Conservation (phyloP, 2,329 filamentous ascomycete species). For the Pyrenochaeta sp. region DNA sequence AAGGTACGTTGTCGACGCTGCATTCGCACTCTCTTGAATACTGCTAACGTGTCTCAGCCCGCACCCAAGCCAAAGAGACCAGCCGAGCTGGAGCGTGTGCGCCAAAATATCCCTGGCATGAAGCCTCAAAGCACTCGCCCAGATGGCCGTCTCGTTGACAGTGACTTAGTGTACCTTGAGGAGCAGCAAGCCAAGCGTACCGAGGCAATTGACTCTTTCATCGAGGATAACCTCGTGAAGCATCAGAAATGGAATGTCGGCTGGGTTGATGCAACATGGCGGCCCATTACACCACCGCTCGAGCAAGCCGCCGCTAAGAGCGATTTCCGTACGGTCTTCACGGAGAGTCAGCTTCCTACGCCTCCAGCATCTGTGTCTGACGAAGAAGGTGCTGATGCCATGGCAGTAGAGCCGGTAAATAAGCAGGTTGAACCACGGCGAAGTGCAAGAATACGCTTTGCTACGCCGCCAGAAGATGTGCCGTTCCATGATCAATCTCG, state of each 20-base stretch:
- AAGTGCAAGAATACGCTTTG: conserved; percentile 47
- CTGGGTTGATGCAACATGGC: conserved; percentile 86
- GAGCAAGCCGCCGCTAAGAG: conserved; percentile 56
- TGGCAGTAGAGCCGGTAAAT: conserved; percentile 47
- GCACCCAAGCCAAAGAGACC: conserved; percentile 61
- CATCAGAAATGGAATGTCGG: conserved; percentile 92
- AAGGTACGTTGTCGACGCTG: conserved; percentile 69
- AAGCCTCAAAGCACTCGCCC: conserved; percentile 61
- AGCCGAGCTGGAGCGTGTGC: conserved; percentile 66
- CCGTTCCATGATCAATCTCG: conserved; percentile 62
- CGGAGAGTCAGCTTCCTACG: conserved; percentile 53
- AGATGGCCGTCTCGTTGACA: conserved; percentile 75
- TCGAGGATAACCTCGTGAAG: conserved; percentile 86
- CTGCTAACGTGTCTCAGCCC: conserved; percentile 38
- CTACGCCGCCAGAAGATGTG: conserved; percentile 49
- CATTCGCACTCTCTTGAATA: conserved; percentile 22
- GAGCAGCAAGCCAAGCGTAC: conserved; percentile 84
- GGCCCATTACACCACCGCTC: conserved; percentile 80
- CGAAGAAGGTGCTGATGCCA: conserved; percentile 50
- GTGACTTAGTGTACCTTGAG: conserved; percentile 78
- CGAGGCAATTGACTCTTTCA: conserved; percentile 79
- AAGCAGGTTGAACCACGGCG: conserved; percentile 35
- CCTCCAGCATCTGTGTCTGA: conserved; percentile 58
- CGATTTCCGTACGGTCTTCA: conserved; percentile 51
- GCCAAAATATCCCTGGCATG: conserved; percentile 72